Evolutionary conservation across 2,329 filamentous ascomycete species (phyloP).

Genomic region (Hypoxylon sp.): DNA sequence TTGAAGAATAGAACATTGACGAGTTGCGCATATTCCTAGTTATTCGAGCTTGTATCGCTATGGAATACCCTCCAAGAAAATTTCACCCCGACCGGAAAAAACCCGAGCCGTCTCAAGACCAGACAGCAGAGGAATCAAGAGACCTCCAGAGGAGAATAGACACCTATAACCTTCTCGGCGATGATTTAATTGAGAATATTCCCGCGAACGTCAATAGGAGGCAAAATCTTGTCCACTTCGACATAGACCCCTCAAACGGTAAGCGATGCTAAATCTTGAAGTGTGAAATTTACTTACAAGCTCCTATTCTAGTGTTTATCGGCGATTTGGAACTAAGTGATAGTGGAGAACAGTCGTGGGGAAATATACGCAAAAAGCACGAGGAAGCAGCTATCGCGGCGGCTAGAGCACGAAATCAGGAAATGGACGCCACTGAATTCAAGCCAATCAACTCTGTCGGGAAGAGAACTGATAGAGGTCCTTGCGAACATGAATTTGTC

Average conservation of each 20-base stretch:
- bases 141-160: not conserved
- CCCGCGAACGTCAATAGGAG: slow-evolving; percentile 22
- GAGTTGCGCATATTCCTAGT: slow-evolving; percentile 25
- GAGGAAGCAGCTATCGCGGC: not conserved
- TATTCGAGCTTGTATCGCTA: slow-evolving; percentile 39
- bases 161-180: slow-evolving; percentile 1
- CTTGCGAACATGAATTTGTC: slow-evolving; percentile 18
- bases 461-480: slow-evolving; percentile 1
- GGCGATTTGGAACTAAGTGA: slow-evolving; percentile 32
- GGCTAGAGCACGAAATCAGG: too few species aligned
- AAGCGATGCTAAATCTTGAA: slow-evolving; percentile 3
- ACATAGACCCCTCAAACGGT: slow-evolving; percentile 45
- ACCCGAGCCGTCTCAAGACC: not conserved
- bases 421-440: not conserved
- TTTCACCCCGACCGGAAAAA: slow-evolving; percentile 29
- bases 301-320: slow-evolving; percentile 37
- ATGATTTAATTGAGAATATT: slow-evolving; percentile 38
- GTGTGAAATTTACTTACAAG: not conserved
- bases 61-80: slow-evolving; percentile 45
- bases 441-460: not conserved
- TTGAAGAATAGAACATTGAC: slow-evolving; percentile 3
- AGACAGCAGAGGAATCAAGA: not conserved
- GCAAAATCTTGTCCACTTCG: slow-evolving; percentile 43
- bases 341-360: not conserved
- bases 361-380: not conserved